Percentiles rank a stretch among this genome's conserved stretches.
These are phyloP conservation scores for Phytophthora citrophthora DNA, from an alignment of 352 stramenopile species.

Conservation along the genomic window DNA sequence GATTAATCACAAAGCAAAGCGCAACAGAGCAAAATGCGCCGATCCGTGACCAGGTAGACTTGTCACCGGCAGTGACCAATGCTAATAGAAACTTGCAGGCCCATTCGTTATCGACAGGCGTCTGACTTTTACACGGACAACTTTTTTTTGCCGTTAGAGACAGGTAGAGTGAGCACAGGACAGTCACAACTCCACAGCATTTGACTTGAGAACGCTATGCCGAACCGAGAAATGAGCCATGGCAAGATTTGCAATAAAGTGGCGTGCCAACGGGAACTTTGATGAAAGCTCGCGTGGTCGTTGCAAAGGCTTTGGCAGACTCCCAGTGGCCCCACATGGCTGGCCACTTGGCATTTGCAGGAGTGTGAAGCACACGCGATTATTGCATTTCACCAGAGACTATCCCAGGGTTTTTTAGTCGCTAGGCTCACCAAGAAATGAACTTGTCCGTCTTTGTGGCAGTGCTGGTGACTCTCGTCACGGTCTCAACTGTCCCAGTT, in stretches of 20 bases:
- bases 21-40: not conserved
- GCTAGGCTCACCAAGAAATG: constrained; percentile 11
- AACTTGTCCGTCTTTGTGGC: constrained; percentile 17
- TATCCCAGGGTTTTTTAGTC: constrained; percentile 9
- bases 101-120: not conserved
- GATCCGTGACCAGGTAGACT: constrained; percentile 5
- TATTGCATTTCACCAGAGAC: constrained; percentile 32
- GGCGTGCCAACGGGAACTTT: constrained; percentile 21
- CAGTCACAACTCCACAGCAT: constrained; percentile 12
- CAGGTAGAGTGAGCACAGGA: not conserved
- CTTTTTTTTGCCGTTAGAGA: constrained; percentile 30
- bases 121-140: constrained; percentile 20
- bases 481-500: constrained; percentile 1
- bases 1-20: constrained; percentile 12
- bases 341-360: constrained; percentile 31
- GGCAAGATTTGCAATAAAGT: constrained; percentile 15
- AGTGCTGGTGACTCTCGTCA: constrained; percentile 12
- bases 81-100: not conserved
- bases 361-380: constrained; percentile 25
- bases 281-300: constrained; percentile 16
- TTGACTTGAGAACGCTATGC: constrained; percentile 12
- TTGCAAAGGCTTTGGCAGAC: constrained; percentile 9
- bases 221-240: too few species aligned
- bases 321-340: constrained; percentile 1
- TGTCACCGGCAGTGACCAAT: constrained; percentile 2